Evolutionary conservation across 352 stramenopile species (phyloP), one percentile per base, ranked within the genome.

Genomic region (Globisporangium nunn): DNA sequence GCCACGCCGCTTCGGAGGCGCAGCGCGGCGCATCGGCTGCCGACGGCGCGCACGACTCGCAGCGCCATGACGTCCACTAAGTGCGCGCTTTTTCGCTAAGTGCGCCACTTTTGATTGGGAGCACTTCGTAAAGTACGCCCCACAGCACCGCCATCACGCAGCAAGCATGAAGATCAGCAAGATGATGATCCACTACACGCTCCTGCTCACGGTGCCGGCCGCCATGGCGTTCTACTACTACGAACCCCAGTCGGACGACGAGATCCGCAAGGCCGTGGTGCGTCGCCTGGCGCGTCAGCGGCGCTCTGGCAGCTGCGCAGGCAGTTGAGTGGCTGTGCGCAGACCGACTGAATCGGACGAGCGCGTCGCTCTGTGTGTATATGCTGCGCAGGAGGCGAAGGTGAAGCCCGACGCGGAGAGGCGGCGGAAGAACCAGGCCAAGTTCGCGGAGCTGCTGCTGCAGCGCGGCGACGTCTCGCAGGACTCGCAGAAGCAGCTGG

Each of bases 141-240:
- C 23, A 23, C 23, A 23, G 23, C 23, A 23, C 23, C 23, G 23
- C 23, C 23, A 23, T 14, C 10, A 15, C 17, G 31, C 18, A 12
- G 48, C 59, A 12, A 64, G 14, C 23, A 87, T 94, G 77, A 92
- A 91, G 68, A 72, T 94, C 58, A 58, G 69, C 54, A 91, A 90
- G 68, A 91, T 94, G 85, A 30, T 94, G 52, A 50, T 93, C 50
- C 81, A 94, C 62, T 94, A 91, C 62, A 66, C 58, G 28, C 51
- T 82, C 47, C 68, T 88, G 66, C 88, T 94, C 63, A 75, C 77
- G 37, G 70, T 92, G 44, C 75, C 82, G 50, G 88, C 82, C 11
- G 81, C 64, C 15, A 57, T 88, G 28, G 83, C 74, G 45, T 75
- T 79, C 57, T 78, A 72, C 51, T 88, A 77, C 60, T 94, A 81